These are phyloP conservation scores for Dichotomopilus funicola DNA, from an alignment of 2,329 filamentous ascomycete genomes.

Conservation along the genomic window DNA sequence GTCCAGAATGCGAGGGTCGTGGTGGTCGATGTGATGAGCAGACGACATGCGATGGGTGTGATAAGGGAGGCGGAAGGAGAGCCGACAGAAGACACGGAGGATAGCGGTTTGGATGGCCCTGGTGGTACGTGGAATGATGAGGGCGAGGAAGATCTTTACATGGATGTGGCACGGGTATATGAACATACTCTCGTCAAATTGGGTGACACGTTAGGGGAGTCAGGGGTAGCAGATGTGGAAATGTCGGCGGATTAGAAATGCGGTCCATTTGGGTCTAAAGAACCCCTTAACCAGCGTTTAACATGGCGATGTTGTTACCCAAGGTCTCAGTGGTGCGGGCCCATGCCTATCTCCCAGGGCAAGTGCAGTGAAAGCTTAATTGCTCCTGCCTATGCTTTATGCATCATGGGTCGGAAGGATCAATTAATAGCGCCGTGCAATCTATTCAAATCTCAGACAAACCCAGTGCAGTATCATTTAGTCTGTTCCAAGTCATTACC, in stretches of 20 bases:
- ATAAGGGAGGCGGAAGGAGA: conserved; percentile 28
- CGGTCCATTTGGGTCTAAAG: neutral
- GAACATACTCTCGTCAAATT: conserved; percentile 71
- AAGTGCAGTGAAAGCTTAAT: too few relatives aligned
- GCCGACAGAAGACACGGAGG: conserved; percentile 14
- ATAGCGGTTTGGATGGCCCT: conserved; percentile 29
- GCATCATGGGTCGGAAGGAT: too few relatives aligned
- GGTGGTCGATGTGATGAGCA: conserved; percentile 62
- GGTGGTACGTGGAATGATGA: conserved; percentile 28
- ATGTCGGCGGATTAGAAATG: conserved; percentile 7
- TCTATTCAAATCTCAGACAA: too few relatives aligned
- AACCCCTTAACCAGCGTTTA: too few relatives aligned
- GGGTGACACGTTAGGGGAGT: conserved; percentile 56
- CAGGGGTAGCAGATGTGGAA: conserved; percentile 3
- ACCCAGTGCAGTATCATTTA: too few relatives aligned
- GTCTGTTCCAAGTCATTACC: too few relatives aligned
- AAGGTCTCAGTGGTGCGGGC: too few relatives aligned
- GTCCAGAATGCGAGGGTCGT: conserved; percentile 68
- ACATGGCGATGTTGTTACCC: too few relatives aligned
- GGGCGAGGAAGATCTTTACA: conserved; percentile 43
- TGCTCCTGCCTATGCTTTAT: too few relatives aligned
- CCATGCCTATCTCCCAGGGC: too few relatives aligned
- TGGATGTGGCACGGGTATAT: conserved; percentile 71
- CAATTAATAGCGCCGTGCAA: too few relatives aligned
- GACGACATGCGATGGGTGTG: conserved; percentile 33